Evolutionary conservation across 495 filamentous ascomycete species (phyloP).

Genomic region (Hyaloscypha bicolor): DNA sequence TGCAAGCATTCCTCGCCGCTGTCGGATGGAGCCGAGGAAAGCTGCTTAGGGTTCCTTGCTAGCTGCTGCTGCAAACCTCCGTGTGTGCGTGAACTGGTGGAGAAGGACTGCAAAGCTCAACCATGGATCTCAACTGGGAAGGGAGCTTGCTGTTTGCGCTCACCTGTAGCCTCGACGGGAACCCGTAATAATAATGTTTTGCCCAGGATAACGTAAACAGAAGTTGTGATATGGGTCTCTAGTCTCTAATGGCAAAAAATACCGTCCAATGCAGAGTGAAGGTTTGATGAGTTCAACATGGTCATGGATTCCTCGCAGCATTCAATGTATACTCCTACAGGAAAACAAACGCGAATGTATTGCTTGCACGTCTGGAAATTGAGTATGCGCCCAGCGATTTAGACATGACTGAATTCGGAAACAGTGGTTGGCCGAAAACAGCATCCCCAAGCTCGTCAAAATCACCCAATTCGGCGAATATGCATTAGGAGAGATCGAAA

Average conservation of each 20-base stretch:
- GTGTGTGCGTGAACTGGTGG: slow-evolving; percentile 30
- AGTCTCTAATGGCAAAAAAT: not conserved
- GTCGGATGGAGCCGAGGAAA: slow-evolving; percentile 10
- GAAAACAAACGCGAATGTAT: not conserved
- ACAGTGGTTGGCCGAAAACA: slow-evolving; percentile 31
- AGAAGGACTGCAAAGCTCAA: slow-evolving; percentile 11
- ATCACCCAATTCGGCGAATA: slow-evolving; percentile 26
- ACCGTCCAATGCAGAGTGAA: not conserved
- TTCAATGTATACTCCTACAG: not conserved
- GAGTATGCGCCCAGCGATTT: not conserved
- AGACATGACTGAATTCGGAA: slow-evolving; percentile 14
- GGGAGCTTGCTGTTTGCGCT: slow-evolving; percentile 27
- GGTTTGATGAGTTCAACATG: not conserved
- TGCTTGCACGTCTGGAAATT: not conserved
- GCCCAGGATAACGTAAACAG: not conserved
- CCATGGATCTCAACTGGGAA: slow-evolving; percentile 10
- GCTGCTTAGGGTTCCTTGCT: slow-evolving; percentile 13
- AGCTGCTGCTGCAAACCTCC: slow-evolving; percentile 16
- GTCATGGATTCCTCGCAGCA: not conserved
- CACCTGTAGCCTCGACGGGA: slow-evolving; percentile 30
- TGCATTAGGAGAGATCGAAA: slow-evolving; percentile 14
- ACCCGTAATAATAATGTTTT: slow-evolving; percentile 23
- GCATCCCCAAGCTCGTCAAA: slow-evolving; percentile 24
- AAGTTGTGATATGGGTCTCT: slow-evolving; percentile 13
- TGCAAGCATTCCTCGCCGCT: slow-evolving; percentile 27